Evolutionary conservation across 345 rosid species (phyloP), one percentile per base, ranked within the genome.

Genomic region (Acer yangbiense): DNA sequence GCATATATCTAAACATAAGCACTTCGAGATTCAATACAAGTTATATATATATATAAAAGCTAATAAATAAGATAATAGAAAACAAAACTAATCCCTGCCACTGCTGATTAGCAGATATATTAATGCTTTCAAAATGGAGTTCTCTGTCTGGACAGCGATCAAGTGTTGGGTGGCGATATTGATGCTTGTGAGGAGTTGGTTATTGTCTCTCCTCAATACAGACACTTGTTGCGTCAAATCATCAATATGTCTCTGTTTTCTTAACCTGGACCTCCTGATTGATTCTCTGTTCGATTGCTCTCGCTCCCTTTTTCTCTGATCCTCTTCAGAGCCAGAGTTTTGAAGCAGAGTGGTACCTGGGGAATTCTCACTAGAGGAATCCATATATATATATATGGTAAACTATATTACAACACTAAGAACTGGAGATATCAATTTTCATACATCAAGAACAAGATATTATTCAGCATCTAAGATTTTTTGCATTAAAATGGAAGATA

Each of bases 221-320:
- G 83, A 66, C 63, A 87, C 84, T 78, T 90, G 91, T 7, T 80
- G 81, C 85, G 69, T 84, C 71, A 96, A 82, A 83, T 90, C 98
- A 52, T 91, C 92, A 32, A 88, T 67, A 75, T 90, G 97, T 84
- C 89, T 90, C 86, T 91, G 98, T 76, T 96, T 96, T 73, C 95
- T 86, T 92, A 91, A 82, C 83, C 99, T 86, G 7, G 98, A 96
- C 64, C 98, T 86, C 48, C 93, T 85, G 0, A 98, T 98, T n/a
- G 99, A 91, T 79, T 91, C 98, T 8, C 99, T 75, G 68, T 96
- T 96, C 10, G 99, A 94, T 10, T 83, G 69, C 98, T 88, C 94
- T 82, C 99, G 89, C 77, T 88, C 92, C 57, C 98, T 88, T 76
- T 94, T 96, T 65, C 92, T 87, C 67, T 87, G 87, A 69, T 91